Percentiles rank a stretch among this genome's conserved stretches.
These are phyloP conservation scores for Fusarium nanum DNA, from an alignment of 2,329 filamentous ascomycete genomes.

Conservation along the genomic window DNA sequence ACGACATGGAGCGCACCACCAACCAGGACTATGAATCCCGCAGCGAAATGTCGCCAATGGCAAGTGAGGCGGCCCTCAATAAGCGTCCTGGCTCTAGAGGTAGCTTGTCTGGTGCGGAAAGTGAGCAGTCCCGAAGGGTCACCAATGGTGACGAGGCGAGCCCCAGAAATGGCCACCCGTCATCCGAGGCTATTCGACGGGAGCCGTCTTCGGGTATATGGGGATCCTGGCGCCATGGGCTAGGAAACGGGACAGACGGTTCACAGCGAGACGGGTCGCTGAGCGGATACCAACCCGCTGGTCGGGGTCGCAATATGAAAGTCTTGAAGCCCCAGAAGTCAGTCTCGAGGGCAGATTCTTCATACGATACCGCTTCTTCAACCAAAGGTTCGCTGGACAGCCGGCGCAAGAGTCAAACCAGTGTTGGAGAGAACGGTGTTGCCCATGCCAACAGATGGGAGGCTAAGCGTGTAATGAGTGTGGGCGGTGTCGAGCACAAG, in stretches of 20 bases:
- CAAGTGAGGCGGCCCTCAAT: constrained; percentile 50
- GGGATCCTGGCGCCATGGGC: constrained; percentile 76
- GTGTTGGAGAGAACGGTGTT: constrained; percentile 47
- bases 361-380: constrained; percentile 63
- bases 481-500: constrained; percentile 53
- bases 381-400: constrained; percentile 61
- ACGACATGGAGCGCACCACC: constrained; percentile 24
- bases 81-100: constrained; percentile 52
- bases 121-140: constrained; percentile 52
- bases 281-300: constrained; percentile 77
- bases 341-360: constrained; percentile 62
- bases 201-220: constrained; percentile 70
- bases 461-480: constrained; percentile 62
- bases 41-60: constrained; percentile 52
- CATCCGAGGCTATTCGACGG: constrained; percentile 53
- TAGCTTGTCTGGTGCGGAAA: constrained; percentile 56
- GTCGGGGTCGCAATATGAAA: constrained; percentile 82
- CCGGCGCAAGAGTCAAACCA: constrained; percentile 66
- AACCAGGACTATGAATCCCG: constrained; percentile 45
- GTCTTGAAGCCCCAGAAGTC: constrained; percentile 84
- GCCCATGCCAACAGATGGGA: constrained; percentile 62
- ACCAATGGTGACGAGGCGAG: constrained; percentile 38
- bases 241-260: constrained; percentile 63
- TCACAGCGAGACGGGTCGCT: constrained; percentile 63
- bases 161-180: constrained; percentile 44